Conservation (phyloP, 306 rosid genomes). For the Cicer arietinum region DNA sequence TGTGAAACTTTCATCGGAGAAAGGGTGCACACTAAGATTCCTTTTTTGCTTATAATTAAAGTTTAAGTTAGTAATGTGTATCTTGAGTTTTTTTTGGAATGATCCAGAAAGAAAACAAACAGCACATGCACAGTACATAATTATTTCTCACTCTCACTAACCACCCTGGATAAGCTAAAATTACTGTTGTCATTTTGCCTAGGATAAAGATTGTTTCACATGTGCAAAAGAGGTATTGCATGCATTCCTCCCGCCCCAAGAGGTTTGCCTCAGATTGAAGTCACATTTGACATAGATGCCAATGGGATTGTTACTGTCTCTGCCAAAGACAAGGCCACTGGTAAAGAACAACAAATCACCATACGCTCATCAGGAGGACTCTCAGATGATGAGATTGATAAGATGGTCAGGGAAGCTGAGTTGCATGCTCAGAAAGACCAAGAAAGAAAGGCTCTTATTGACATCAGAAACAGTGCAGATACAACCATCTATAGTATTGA, state of each 20-base stretch:
- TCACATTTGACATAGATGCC: slow-evolving; percentile 94
- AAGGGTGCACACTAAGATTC: background rate
- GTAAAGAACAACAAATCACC: slow-evolving; percentile 90
- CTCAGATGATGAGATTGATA: slow-evolving; percentile 82
- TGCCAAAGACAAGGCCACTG: slow-evolving; percentile 95
- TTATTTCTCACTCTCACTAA: background rate
- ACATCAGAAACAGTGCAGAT: slow-evolving; percentile 82
- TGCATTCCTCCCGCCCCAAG: slow-evolving; percentile 90
- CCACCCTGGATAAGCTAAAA: background rate
- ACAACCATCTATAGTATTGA: slow-evolving; percentile 82
- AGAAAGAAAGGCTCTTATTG: slow-evolving; percentile 85
- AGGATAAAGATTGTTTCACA: background rate
- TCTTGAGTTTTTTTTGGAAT: too few species aligned
- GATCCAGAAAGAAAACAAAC: too few species aligned
- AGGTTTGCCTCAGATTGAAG: slow-evolving; percentile 94
- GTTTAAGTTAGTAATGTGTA: too few species aligned
- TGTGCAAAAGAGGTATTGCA: background rate
- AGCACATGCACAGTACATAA: background rate
- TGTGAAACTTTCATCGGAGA: background rate
- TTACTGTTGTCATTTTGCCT: background rate
- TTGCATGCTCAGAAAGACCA: slow-evolving; percentile 88
- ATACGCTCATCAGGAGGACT: slow-evolving; percentile 94
- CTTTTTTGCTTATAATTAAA: too few species aligned
- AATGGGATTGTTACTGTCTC: slow-evolving; percentile 97
- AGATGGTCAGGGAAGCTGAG: slow-evolving; percentile 94